Conservation (phyloP, 1,284 basidiomycete genomes). For the Fomes fomentarius region DNA sequence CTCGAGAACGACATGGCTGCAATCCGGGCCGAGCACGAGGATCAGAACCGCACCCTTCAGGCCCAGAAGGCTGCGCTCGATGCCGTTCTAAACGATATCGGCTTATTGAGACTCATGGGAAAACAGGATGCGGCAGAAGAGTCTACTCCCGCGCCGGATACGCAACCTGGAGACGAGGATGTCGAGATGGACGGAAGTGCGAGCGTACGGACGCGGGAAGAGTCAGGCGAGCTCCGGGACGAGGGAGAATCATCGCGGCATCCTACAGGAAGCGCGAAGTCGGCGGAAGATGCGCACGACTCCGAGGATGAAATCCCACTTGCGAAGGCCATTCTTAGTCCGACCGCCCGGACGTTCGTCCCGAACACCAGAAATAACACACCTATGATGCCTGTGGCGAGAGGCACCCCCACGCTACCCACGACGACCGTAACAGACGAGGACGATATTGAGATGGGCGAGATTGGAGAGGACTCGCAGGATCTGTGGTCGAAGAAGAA, state of each 20-base stretch:
- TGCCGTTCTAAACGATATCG: slow-evolving; percentile 62
- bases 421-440: slow-evolving; percentile 38
- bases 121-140: slow-evolving; percentile 53
- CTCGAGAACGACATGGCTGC: slow-evolving; percentile 79
- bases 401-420: slow-evolving; percentile 30
- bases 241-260: slow-evolving; percentile 24
- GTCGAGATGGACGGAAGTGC: slow-evolving; percentile 42
- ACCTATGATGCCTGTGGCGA: slow-evolving; percentile 24
- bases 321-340: slow-evolving; percentile 36
- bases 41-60: slow-evolving; percentile 64
- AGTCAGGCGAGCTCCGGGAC: slow-evolving; percentile 42
- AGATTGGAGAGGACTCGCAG: slow-evolving; percentile 70
- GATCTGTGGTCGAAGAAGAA: slow-evolving; percentile 54
- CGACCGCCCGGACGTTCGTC: slow-evolving; percentile 38
- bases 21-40: slow-evolving; percentile 73
- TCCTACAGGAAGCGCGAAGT: slow-evolving; percentile 27
- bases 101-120: slow-evolving; percentile 63
- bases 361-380: slow-evolving; percentile 35
- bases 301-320: slow-evolving; percentile 38
- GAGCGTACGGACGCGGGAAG: slow-evolving; percentile 30
- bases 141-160: slow-evolving; percentile 49
- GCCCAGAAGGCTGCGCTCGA: slow-evolving; percentile 71
- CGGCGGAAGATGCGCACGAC: slow-evolving; percentile 38
- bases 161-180: slow-evolving; percentile 34
- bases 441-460: slow-evolving; percentile 86